Evolutionary conservation across 2,329 filamentous ascomycete genomes (phyloP), one percentile per base, ranked within the genome.

Genomic region (Clonostachys byssicola): DNA sequence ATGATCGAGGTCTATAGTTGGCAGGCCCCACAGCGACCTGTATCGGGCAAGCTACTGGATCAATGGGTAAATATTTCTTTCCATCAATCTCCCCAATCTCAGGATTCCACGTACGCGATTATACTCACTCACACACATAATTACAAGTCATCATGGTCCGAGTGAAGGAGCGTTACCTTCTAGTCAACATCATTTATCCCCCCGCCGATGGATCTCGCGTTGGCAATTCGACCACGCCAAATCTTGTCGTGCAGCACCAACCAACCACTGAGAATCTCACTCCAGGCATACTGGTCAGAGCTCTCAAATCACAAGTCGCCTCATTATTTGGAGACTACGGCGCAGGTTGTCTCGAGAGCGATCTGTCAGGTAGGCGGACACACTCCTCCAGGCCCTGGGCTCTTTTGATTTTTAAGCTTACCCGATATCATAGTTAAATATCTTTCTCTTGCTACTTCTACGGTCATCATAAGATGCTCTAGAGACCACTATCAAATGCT

Each of bases 121-220:
- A 30, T 10, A 3, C 23, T 10, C 23, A 30, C 23, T 30, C 23
- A 30, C 23, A 30, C 9, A 30, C 23, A 30, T 30, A 9, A 30
- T 30, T 30, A 30, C 23, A 3, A 30, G 36, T 42, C 33, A 52
- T 35, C 43, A 96, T 99, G 94, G 94, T 99, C 50, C 89, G 94
- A 62, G 82, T 97, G 56, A 99, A 99, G 70, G 88, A 96, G 67
- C 86, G 94, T 59, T 99, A 99, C 66, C 80, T 99, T 16, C 83
- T 97, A n/a, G 82, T 97, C 52, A 89, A 95, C 63, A 91, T 97
- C 54, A 77, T 97, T 42, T 96, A 96, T 60, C 90, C 92, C 1
- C 77, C 83, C 7, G 52, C 72, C 10, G 17, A 39, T 12, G 36
- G 14, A 8, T 52, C 60, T 10, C 59, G 57, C 50, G 51, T 60